A percentile compares a stretch with the other conserved stretches of the same genome.
phyloP scores from a whole-genome alignment of 257 asterid species.

The Craterostigma plantagineum region DNA sequence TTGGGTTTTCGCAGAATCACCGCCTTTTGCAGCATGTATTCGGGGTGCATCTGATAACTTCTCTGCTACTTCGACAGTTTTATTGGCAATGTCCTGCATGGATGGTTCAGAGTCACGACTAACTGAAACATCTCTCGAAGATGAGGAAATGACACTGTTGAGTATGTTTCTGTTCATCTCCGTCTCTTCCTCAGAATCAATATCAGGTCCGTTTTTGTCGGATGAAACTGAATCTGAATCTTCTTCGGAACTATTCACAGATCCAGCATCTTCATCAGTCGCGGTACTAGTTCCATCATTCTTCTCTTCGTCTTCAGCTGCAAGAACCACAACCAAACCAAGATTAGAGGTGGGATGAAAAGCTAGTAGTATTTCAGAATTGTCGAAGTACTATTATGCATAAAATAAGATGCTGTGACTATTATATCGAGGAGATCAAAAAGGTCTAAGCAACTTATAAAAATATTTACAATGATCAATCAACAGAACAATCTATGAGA shows the following conservation, averaged over 20 bases:
- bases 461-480: too few relatives aligned
- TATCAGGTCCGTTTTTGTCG: conserved; percentile 17
- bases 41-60: conserved; percentile 15
- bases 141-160: conserved; percentile 29
- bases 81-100: conserved; percentile 21
- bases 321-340: background rate
- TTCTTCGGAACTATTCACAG: conserved; percentile 9
- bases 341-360: too few relatives aligned
- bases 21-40: conserved; percentile 6
- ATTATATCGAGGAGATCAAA: background rate
- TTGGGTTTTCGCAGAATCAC: conserved; percentile 13
- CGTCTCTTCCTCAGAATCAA: conserved; percentile 56
- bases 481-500: background rate
- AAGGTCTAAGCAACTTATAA: too few relatives aligned
- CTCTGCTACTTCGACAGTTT: conserved; percentile 13
- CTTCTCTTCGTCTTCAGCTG: conserved; percentile 16
- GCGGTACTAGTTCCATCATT: conserved; percentile 35
- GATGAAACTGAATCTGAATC: conserved; percentile 26
- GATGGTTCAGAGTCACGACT: conserved; percentile 15
- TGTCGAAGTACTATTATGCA: too few relatives aligned
- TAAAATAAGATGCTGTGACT: background rate
- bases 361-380: too few relatives aligned
- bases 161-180: conserved; percentile 66
- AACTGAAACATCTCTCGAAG: conserved; percentile 21
- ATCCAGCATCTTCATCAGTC: conserved; percentile 18